phyloP scores from a whole-genome alignment of 768 basidiomycete genomes.

The Saitozyma podzolica region DNA sequence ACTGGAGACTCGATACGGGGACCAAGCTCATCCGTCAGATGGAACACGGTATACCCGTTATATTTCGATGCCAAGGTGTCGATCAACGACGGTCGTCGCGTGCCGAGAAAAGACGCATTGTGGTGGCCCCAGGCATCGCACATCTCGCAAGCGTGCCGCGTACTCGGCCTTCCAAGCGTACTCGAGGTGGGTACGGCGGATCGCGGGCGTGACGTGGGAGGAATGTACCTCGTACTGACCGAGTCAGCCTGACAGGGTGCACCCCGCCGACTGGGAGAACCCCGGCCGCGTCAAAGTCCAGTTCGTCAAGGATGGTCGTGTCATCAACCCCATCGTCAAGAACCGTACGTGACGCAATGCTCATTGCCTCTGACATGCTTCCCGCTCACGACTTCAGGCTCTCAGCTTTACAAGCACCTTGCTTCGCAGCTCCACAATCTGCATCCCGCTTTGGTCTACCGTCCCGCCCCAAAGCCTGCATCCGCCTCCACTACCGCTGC shows the following conservation, averaged over 20 bases:
- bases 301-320: conserved; percentile 47
- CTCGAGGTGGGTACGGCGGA: conserved; percentile 66
- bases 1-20: neutral
- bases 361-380: conserved; percentile 52
- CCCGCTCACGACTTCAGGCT: conserved; percentile 66
- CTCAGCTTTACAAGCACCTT: conserved; percentile 44
- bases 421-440: conserved; percentile 42
- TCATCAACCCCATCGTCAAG: conserved; percentile 49
- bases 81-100: conserved; percentile 78
- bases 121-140: conserved; percentile 97
- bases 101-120: conserved; percentile 72
- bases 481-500: neutral
- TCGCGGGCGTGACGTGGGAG: neutral
- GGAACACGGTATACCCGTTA: conserved; percentile 95
- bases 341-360: conserved; percentile 56
- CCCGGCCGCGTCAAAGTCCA: conserved; percentile 91
- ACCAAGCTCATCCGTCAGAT: conserved; percentile 58
- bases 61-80: conserved; percentile 95
- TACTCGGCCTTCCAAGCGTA: conserved; percentile 73
- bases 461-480: conserved; percentile 6
- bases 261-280: conserved; percentile 98
- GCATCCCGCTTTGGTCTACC: conserved; percentile 24
- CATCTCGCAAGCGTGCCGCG: conserved; percentile 78
- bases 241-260: conserved; percentile 66
- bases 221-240: no score